phyloP scores from a whole-genome alignment of 1,139 yeast species.

The Suhomyces terraborum region DNA sequence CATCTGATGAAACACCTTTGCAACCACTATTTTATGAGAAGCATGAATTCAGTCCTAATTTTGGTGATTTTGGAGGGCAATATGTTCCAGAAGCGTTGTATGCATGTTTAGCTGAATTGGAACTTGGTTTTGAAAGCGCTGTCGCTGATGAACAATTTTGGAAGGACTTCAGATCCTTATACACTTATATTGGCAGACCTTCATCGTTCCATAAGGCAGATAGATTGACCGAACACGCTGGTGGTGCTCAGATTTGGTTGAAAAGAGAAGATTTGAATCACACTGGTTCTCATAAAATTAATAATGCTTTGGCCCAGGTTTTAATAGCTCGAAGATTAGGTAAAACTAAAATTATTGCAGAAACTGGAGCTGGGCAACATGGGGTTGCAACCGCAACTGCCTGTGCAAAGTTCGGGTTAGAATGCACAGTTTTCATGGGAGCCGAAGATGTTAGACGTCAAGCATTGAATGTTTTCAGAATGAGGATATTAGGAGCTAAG shows the following conservation, averaged over 20 bases:
- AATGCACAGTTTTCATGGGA: slow-evolving; percentile 98
- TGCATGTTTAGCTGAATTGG: slow-evolving; percentile 86
- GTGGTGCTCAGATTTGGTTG: slow-evolving; percentile 97
- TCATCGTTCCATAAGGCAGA: slow-evolving; percentile 90
- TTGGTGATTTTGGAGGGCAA: slow-evolving; percentile 98
- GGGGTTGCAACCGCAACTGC: slow-evolving; percentile 99
- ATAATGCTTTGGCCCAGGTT: slow-evolving; percentile 94
- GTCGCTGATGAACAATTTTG: slow-evolving; percentile 88
- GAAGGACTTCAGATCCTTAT: slow-evolving; percentile 84
- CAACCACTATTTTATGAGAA: slow-evolving; percentile 53
- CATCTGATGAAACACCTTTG: slow-evolving; percentile 26
- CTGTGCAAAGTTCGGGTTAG: slow-evolving; percentile 94
- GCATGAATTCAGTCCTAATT: slow-evolving; percentile 66
- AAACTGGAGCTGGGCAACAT: slow-evolving; percentile 99
- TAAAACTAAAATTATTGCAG: slow-evolving; percentile 88
- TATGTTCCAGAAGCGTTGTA: slow-evolving; percentile 96
- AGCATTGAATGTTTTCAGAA: slow-evolving; percentile 95
- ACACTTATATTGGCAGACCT: slow-evolving; percentile 92
- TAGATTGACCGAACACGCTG: slow-evolving; percentile 82
- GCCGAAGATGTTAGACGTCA: slow-evolving; percentile 99
- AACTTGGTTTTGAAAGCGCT: slow-evolving; percentile 82
- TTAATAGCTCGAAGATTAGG: slow-evolving; percentile 91
- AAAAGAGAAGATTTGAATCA: slow-evolving; percentile 98
- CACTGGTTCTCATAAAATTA: slow-evolving; percentile 97
- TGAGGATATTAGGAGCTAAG: slow-evolving; percentile 93